Conservation (phyloP, 371 early-diverging fungal genomes). For the Apophysomyces variabilis region DNA sequence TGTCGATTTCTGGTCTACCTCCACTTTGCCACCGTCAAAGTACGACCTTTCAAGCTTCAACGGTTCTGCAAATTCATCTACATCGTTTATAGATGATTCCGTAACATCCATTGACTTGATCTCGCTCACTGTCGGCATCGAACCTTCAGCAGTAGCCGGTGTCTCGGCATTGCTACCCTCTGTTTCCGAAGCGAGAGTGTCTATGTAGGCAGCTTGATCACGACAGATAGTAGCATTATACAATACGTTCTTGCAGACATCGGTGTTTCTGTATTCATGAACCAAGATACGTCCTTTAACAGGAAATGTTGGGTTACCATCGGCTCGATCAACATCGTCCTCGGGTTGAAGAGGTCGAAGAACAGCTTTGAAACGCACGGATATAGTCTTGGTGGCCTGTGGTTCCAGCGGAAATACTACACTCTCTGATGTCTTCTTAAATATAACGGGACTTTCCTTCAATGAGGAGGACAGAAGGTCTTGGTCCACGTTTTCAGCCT, state of each 20-base stretch:
- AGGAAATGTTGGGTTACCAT: constrained; percentile 17
- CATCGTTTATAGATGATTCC: neutral
- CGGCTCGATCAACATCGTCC: neutral
- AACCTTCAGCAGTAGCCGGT: neutral
- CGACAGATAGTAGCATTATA: constrained; percentile 59
- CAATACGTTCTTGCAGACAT: constrained; percentile 78
- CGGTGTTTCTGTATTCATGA: constrained; percentile 92
- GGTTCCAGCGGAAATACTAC: constrained; percentile 79
- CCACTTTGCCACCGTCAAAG: constrained; percentile 66
- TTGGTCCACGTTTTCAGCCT: constrained; percentile 11
- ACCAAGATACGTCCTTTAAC: constrained; percentile 70
- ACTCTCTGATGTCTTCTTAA: constrained; percentile 71
- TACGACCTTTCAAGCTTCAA: constrained; percentile 51
- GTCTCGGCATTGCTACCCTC: constrained; percentile 14
- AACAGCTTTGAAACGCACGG: constrained; percentile 61
- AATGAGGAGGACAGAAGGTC: neutral
- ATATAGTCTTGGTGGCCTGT: constrained; percentile 71
- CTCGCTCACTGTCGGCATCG: neutral
- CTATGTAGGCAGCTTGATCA: constrained; percentile 42
- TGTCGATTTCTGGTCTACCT: constrained; percentile 52
- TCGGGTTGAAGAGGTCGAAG: constrained; percentile 37
- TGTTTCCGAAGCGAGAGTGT: constrained; percentile 35
- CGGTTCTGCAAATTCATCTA: constrained; percentile 23
- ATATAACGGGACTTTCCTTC: constrained; percentile 46
- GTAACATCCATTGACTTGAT: neutral